phyloP scores from a whole-genome alignment of 2,329 filamentous ascomycete genomes.

The Dothistroma septosporum region DNA sequence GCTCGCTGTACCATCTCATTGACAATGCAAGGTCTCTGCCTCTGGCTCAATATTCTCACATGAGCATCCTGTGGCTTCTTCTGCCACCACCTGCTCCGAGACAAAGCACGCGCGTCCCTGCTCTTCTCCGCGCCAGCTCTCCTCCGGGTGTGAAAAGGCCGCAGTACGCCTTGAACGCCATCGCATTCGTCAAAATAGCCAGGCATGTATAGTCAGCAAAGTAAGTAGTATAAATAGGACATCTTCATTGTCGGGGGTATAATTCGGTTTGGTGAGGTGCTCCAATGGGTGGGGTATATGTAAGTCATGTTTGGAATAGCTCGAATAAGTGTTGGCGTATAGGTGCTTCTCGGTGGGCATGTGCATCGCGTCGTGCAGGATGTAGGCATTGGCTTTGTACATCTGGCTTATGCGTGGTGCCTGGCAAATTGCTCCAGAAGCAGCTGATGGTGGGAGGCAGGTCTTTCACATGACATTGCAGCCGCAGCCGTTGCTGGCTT shows the following conservation, averaged over 20 bases:
- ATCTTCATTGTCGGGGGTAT: neutral
- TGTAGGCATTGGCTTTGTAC: neutral
- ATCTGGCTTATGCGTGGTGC: neutral
- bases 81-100: neutral
- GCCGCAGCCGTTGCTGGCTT: conserved; percentile 22
- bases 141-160: neutral
- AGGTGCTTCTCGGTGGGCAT: neutral
- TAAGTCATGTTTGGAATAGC: neutral
- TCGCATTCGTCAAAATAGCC: neutral
- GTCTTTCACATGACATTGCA: conserved; percentile 20
- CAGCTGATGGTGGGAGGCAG: neutral
- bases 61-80: neutral
- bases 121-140: neutral
- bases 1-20: neutral
- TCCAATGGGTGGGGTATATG: neutral
- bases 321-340: neutral
- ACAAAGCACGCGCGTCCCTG: neutral
- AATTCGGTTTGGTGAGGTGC: neutral
- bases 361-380: neutral
- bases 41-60: neutral
- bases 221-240: neutral
- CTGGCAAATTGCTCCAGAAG: neutral
- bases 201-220: neutral
- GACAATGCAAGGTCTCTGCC: neutral
- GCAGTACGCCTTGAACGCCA: neutral